These are phyloP conservation scores for Avena atlantica DNA, from an alignment of 176 grass and related monocot genomes.

Conservation along the genomic window DNA sequence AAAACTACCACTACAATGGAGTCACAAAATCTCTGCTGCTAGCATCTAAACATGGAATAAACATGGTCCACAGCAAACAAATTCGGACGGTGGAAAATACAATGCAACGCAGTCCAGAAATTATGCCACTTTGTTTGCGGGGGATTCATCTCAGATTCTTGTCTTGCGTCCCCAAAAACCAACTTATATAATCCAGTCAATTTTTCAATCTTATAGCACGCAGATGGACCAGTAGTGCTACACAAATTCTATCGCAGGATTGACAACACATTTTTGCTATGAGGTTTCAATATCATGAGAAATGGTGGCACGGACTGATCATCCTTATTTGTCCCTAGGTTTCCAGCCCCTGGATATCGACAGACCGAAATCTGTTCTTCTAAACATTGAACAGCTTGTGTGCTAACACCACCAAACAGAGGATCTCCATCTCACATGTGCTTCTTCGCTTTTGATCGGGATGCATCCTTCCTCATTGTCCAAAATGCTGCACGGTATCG, in stretches of 20 bases:
- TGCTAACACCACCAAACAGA: neutral
- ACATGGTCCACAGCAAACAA: neutral
- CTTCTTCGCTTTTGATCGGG: conserved; percentile 47
- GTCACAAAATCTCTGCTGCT: neutral
- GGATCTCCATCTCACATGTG: neutral
- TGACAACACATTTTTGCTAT: neutral
- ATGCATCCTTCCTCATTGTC: conserved; percentile 80
- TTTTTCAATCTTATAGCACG: neutral
- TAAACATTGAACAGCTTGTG: no score
- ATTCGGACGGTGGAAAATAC: neutral
- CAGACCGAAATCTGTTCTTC: neutral
- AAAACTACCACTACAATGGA: neutral
- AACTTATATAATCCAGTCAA: neutral
- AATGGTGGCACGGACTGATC: conserved; percentile 3
- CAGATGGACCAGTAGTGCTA: neutral
- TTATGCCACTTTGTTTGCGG: neutral
- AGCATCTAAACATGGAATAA: neutral
- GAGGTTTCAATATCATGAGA: neutral
- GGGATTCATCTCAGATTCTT: no score
- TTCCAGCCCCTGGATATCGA: neutral
- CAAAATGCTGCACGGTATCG: conserved; percentile 76
- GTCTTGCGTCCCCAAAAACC: no score
- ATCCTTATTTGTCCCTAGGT: neutral
- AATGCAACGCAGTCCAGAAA: neutral
- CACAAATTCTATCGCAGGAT: neutral